A percentile compares a stretch with the other conserved stretches of the same genome.
These are phyloP conservation scores for Litsea cubeba DNA, from an alignment of 164 flowering plant genomes.

Conservation along the genomic window DNA sequence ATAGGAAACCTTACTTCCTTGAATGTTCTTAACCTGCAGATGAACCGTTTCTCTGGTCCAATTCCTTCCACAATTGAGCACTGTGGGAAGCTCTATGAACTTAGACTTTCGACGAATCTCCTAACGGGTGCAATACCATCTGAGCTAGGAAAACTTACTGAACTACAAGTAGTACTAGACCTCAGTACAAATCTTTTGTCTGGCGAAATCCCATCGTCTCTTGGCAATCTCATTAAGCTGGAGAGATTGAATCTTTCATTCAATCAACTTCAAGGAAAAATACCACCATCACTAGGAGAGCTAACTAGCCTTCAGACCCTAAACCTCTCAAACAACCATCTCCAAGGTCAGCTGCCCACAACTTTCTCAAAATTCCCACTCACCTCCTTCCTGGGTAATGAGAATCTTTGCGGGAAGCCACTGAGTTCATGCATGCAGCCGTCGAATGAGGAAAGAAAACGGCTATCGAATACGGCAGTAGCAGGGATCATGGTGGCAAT, in stretches of 20 bases:
- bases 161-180: conserved; percentile 73
- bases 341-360: conserved; percentile 59
- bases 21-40: conserved; percentile 68
- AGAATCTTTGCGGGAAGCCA: conserved; percentile 74
- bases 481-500: conserved; percentile 64
- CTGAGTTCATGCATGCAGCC: conserved; percentile 34
- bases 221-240: conserved; percentile 63
- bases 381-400: conserved; percentile 59
- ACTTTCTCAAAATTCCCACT: conserved; percentile 56
- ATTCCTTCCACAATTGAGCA: conserved; percentile 68
- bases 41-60: conserved; percentile 64
- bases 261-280: conserved; percentile 61
- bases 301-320: conserved; percentile 71
- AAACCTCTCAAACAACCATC: conserved; percentile 70
- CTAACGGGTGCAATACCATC: conserved; percentile 63
- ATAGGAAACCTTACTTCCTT: conserved; percentile 65
- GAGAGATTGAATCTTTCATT: conserved; percentile 76
- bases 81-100: conserved; percentile 69
- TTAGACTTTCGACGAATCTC: conserved; percentile 61
- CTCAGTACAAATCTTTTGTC: conserved; percentile 58
- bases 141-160: conserved; percentile 63
- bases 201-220: conserved; percentile 71
- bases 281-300: conserved; percentile 61
- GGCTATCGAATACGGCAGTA: conserved; percentile 48
- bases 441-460: conserved; percentile 12